Conservation (phyloP, 495 filamentous ascomycete genomes). For the Glarea lozoyensis region DNA sequence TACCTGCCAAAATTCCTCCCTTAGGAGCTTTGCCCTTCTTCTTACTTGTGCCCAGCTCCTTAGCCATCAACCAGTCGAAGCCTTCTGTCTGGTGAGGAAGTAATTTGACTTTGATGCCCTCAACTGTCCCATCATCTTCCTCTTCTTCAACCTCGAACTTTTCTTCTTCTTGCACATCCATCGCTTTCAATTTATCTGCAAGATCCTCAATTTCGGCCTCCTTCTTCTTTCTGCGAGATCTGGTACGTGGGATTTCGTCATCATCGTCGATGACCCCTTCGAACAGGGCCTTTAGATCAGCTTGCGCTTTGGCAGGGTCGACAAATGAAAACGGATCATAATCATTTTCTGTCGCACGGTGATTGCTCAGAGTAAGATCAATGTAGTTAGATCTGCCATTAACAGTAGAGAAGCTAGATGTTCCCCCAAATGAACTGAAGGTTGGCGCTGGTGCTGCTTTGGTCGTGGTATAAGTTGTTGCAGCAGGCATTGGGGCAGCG, state of each 20-base stretch:
- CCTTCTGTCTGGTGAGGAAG: slow-evolving; percentile 91
- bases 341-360: slow-evolving; percentile 4
- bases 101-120: slow-evolving; percentile 78
- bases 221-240: slow-evolving; percentile 45
- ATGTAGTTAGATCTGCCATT: slow-evolving; percentile 14
- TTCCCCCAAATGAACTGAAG: slow-evolving; percentile 17
- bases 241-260: slow-evolving; percentile 49
- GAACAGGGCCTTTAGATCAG: slow-evolving; percentile 78
- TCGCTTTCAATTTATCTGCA: slow-evolving; percentile 47
- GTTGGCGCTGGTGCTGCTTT: slow-evolving; percentile 9
- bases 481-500: slow-evolving; percentile 6
- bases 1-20: slow-evolving; percentile 76
- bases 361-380: slow-evolving; percentile 19
- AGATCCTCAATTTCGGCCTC: slow-evolving; percentile 32
- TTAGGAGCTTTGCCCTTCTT: slow-evolving; percentile 64
- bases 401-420: slow-evolving; percentile 9
- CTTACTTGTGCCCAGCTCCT: slow-evolving; percentile 73
- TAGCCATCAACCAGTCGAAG: slow-evolving; percentile 84
- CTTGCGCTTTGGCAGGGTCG: slow-evolving; percentile 65
- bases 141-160: slow-evolving; percentile 47
- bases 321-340: slow-evolving; percentile 59
- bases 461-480: slow-evolving; percentile 14
- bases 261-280: slow-evolving; percentile 84
- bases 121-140: slow-evolving; percentile 62
- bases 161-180: slow-evolving; percentile 36